phyloP scores from a whole-genome alignment of 1,284 basidiomycete species.

The Leccinum huronense region DNA sequence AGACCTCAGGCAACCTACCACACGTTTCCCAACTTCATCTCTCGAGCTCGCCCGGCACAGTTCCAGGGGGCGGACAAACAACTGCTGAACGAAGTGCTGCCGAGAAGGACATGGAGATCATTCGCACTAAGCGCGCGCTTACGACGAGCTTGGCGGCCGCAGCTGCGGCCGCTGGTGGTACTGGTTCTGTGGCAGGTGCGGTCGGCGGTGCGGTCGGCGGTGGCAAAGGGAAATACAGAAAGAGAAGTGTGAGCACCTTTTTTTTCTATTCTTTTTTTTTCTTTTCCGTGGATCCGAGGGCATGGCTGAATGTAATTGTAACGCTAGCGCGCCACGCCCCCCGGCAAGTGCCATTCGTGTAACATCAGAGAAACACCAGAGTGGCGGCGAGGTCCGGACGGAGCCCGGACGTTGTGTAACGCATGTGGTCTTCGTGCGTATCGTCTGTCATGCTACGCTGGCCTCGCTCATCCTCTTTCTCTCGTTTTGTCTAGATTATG shows the following conservation, averaged over 20 bases:
- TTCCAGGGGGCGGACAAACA: slow-evolving; percentile 24
- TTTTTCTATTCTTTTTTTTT: slow-evolving; percentile 2
- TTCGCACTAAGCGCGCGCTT: slow-evolving; percentile 71
- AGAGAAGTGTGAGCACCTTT: slow-evolving; percentile 63
- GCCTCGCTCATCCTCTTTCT: slow-evolving; percentile 37
- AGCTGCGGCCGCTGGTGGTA: slow-evolving; percentile 37
- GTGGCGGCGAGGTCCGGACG: slow-evolving; percentile 78
- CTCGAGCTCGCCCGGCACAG: slow-evolving; percentile 16
- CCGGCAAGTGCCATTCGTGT: slow-evolving; percentile 80
- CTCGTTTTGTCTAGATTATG: slow-evolving; percentile 52
- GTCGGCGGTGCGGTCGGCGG: slow-evolving; percentile 28
- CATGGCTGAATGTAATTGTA: slow-evolving; percentile 24
- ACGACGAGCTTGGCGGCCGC: slow-evolving; percentile 48
- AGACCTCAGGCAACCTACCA: slow-evolving; percentile 19
- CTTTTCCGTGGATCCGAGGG: slow-evolving; percentile 16
- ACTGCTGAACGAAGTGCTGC: slow-evolving; percentile 52
- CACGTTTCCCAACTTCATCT: slow-evolving; percentile 33
- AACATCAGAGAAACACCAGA: slow-evolving; percentile 83
- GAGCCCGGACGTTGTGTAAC: slow-evolving; percentile 76
- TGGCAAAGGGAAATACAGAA: slow-evolving; percentile 72
- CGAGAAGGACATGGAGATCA: slow-evolving; percentile 78
- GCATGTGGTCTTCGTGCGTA: slow-evolving; percentile 78
- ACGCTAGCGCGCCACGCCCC: slow-evolving; percentile 70
- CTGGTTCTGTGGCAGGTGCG: slow-evolving; percentile 25
- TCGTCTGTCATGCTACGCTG: slow-evolving; percentile 6